These are phyloP conservation scores for Protea cynaroides DNA, from an alignment of 164 flowering plant species.

Conservation along the genomic window DNA sequence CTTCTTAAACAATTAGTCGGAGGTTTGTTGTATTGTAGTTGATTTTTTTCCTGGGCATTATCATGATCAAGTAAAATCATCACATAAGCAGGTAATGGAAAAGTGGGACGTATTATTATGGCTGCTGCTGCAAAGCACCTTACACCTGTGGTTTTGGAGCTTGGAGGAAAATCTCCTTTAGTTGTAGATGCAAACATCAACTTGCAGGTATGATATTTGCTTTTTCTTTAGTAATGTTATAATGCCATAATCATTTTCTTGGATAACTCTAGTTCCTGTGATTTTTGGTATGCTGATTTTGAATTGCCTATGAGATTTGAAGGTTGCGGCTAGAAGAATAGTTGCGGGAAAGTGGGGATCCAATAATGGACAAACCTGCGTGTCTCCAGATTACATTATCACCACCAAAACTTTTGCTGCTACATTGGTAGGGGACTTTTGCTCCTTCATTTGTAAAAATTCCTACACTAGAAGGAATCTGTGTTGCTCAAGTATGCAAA, in stretches of 20 bases:
- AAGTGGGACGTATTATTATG: constrained; percentile 79
- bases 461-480: too few species aligned
- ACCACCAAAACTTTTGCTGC: constrained; percentile 71
- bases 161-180: constrained; percentile 93
- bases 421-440: constrained; percentile 60
- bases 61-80: not conserved
- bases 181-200: constrained; percentile 73
- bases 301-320: constrained; percentile 9
- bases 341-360: constrained; percentile 66
- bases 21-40: not conserved
- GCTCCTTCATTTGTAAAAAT: constrained; percentile 63
- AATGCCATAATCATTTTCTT: not conserved
- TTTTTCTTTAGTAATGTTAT: not conserved
- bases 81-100: constrained; percentile 52
- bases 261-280: not conserved
- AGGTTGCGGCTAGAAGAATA: constrained; percentile 72
- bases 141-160: constrained; percentile 90
- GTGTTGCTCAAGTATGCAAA: not conserved
- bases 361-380: constrained; percentile 75
- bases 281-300: not conserved
- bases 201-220: constrained; percentile 37
- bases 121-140: constrained; percentile 94
- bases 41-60: not conserved
- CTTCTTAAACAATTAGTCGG: too few species aligned
- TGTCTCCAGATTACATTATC: constrained; percentile 63